Conservation (phyloP, 257 asterid species). For the Solanum okadae region DNA sequence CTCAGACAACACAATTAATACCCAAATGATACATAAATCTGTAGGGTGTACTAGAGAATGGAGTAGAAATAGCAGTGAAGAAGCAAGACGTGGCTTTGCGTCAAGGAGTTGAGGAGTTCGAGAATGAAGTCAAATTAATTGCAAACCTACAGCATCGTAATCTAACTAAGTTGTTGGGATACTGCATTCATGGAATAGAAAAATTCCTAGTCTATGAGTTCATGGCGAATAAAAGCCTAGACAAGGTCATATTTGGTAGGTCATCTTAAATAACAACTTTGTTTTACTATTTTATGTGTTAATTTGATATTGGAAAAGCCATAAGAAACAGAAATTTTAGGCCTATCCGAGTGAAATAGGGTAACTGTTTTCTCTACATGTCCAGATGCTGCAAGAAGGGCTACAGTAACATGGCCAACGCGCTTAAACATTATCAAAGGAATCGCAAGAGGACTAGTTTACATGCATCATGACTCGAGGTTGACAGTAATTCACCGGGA, state of each 20-base stretch:
- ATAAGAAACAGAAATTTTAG: background rate
- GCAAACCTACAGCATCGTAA: slow-evolving; percentile 34
- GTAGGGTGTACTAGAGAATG: slow-evolving; percentile 21
- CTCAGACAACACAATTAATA: background rate
- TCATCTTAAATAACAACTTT: background rate
- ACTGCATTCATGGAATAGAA: slow-evolving; percentile 26
- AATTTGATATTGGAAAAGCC: background rate
- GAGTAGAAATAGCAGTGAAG: slow-evolving; percentile 29
- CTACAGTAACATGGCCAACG: slow-evolving; percentile 15
- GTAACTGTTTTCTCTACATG: background rate
- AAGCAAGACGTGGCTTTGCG: slow-evolving; percentile 17
- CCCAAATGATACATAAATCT: background rate
- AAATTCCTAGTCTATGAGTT: slow-evolving; percentile 30
- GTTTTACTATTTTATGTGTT: background rate
- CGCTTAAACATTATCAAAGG: slow-evolving; percentile 28
- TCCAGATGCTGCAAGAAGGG: slow-evolving; percentile 11
- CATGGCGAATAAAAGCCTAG: slow-evolving; percentile 34
- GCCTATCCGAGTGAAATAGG: background rate
- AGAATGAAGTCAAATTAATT: slow-evolving; percentile 27
- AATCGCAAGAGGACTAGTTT: slow-evolving; percentile 30
- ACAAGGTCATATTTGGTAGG: slow-evolving; percentile 25
- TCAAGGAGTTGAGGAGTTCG: slow-evolving; percentile 33
- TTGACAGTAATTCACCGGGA: slow-evolving; percentile 40
- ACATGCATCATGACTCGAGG: slow-evolving; percentile 35
- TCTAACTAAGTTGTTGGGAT: slow-evolving; percentile 35